These are phyloP conservation scores for Hypholoma fasciculare DNA, from an alignment of 768 basidiomycete genomes.

Conservation along the genomic window DNA sequence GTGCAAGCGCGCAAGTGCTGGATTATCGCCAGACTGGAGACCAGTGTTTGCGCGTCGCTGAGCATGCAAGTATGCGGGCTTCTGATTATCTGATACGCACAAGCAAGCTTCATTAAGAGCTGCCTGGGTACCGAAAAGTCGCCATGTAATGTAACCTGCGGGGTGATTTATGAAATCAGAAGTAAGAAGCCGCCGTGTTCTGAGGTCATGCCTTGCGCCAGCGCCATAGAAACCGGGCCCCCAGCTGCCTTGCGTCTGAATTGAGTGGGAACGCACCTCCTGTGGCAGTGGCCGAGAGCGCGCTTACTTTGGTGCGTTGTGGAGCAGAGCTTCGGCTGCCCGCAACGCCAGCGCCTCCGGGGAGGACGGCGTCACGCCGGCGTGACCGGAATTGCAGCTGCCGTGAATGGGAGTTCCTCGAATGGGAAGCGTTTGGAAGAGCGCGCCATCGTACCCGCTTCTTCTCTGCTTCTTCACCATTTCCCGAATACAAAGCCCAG, in stretches of 20 bases:
- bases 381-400: constrained; percentile 8
- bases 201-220: not conserved
- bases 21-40: too few species aligned
- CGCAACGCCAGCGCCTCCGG: not conserved
- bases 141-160: not conserved
- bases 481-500: constrained; percentile 5
- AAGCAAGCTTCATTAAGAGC: not conserved
- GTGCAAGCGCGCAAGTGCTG: too few species aligned
- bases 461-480: constrained; percentile 3
- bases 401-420: constrained; percentile 11
- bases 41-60: too few species aligned
- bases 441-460: not conserved
- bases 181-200: not conserved
- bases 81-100: too few species aligned
- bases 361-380: constrained; percentile 3
- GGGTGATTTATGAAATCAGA: not conserved
- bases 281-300: not conserved
- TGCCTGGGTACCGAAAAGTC: constrained; percentile 1
- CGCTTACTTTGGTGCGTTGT: not conserved
- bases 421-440: not conserved
- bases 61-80: too few species aligned
- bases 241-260: not conserved
- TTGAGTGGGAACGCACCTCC: not conserved
- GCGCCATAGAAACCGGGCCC: too few species aligned
- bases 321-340: not conserved